phyloP scores from a whole-genome alignment of 2,329 filamentous ascomycete species.

The Pseudogymnoascus sp. region DNA sequence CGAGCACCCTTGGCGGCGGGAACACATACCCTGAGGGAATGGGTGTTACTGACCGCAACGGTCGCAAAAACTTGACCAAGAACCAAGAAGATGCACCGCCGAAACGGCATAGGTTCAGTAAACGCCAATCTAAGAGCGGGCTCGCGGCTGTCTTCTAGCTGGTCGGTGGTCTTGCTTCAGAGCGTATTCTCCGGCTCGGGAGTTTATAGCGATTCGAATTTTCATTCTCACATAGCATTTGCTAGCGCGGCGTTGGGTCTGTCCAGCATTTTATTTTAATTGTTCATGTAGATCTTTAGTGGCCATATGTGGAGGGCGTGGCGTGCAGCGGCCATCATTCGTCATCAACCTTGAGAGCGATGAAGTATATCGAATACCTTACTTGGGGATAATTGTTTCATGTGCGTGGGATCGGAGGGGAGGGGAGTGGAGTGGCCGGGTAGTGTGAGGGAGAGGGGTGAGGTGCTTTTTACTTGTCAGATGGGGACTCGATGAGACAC shows the following conservation, averaged over 20 bases:
- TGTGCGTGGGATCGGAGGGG: background rate
- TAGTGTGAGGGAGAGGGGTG: conserved; percentile 9
- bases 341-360: conserved; percentile 5
- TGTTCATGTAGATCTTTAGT: conserved; percentile 12
- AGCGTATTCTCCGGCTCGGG: background rate
- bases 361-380: conserved; percentile 11
- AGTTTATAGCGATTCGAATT: background rate
- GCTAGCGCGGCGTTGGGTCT: conserved; percentile 10
- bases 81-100: conserved; percentile 42
- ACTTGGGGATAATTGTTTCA: conserved; percentile 8
- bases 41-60: conserved; percentile 46
- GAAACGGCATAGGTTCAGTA: conserved; percentile 71
- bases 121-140: conserved; percentile 90
- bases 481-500: conserved; percentile 16
- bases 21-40: conserved; percentile 36
- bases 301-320: background rate
- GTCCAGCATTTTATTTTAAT: conserved; percentile 8
- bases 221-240: conserved; percentile 13
- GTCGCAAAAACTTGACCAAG: conserved; percentile 54
- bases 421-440: background rate
- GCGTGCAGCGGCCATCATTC: background rate
- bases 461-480: conserved; percentile 11
- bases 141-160: conserved; percentile 76
- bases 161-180: background rate
- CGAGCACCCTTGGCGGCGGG: conserved; percentile 62